Evolutionary conservation across 768 basidiomycete genomes (phyloP).

Genomic region (Leccinum subtestaceum): DNA sequence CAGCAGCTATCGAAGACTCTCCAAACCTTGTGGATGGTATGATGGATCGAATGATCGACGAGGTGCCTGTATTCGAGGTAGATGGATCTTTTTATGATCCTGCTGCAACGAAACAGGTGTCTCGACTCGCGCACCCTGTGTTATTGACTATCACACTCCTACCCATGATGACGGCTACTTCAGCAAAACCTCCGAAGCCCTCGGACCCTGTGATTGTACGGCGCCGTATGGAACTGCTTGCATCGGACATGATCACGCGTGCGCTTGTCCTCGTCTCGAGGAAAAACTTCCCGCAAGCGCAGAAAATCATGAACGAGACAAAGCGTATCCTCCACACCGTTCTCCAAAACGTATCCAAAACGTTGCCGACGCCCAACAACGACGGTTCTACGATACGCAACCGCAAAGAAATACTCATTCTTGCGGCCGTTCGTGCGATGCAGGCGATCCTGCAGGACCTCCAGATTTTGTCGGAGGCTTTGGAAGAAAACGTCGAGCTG

Average conservation of each 20-base stretch:
- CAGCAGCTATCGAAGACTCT: constrained; percentile 65
- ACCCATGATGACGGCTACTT: constrained; percentile 42
- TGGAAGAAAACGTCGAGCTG: constrained; percentile 86
- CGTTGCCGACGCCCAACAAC: constrained; percentile 55
- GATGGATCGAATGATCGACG: constrained; percentile 97
- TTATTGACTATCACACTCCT: constrained; percentile 92
- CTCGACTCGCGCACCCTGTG: constrained; percentile 88
- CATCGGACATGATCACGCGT: constrained; percentile 96
- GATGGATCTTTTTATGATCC: constrained; percentile 97
- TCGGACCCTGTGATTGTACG: constrained; percentile 91
- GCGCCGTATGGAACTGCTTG: constrained; percentile 92
- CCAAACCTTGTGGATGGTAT: constrained; percentile 81
- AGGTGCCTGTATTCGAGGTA: constrained; percentile 94
- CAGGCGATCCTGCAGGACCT: constrained; percentile 85
- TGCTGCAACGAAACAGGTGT: constrained; percentile 74
- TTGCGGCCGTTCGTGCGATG: constrained; percentile 75
- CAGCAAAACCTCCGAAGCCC: constrained; percentile 38
- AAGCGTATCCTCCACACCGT: constrained; percentile 91
- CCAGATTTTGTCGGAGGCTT: constrained; percentile 79
- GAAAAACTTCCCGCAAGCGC: constrained; percentile 87
- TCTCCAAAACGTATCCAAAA: constrained; percentile 76
- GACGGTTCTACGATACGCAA: constrained; percentile 55
- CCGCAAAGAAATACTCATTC: constrained; percentile 72
- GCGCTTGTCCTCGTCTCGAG: constrained; percentile 89
- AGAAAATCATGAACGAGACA: constrained; percentile 87